phyloP scores from a whole-genome alignment of 306 rosid species.

The Canavalia ensiformis region DNA sequence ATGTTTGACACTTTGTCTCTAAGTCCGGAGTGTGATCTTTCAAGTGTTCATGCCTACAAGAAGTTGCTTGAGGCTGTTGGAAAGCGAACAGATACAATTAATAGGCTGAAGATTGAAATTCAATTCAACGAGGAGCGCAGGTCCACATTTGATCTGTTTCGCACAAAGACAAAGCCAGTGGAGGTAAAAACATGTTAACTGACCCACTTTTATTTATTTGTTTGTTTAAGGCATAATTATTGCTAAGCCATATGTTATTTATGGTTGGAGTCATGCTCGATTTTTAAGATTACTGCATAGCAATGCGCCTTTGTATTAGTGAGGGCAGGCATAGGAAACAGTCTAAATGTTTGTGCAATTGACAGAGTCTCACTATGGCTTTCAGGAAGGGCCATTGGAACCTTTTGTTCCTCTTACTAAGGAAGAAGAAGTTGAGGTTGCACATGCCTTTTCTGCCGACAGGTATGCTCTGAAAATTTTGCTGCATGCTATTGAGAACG shows the following conservation, averaged over 20 bases:
- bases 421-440: conserved; percentile 69
- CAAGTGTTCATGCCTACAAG: conserved; percentile 61
- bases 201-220: not conserved
- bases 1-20: conserved; percentile 56
- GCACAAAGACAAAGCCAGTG: conserved; percentile 60
- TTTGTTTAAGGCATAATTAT: conserved; percentile 21
- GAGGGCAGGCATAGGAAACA: conserved; percentile 7
- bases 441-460: conserved; percentile 62
- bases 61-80: conserved; percentile 63
- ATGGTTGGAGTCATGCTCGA: not conserved
- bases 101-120: conserved; percentile 60
- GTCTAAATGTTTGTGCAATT: conserved; percentile 35
- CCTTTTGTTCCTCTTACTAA: conserved; percentile 73
- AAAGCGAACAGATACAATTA: conserved; percentile 50
- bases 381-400: conserved; percentile 66
- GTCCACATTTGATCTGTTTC: conserved; percentile 49
- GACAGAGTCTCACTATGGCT: conserved; percentile 33
- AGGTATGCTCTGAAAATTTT: conserved; percentile 61
- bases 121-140: conserved; percentile 58
- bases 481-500: conserved; percentile 10
- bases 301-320: not conserved
- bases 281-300: conserved; percentile 7
- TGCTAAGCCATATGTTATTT: not conserved
- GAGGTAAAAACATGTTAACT: conserved; percentile 59
- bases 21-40: conserved; percentile 39